phyloP scores from a whole-genome alignment of 352 stramenopile genomes.

The Globisporangium paroecandrum region DNA sequence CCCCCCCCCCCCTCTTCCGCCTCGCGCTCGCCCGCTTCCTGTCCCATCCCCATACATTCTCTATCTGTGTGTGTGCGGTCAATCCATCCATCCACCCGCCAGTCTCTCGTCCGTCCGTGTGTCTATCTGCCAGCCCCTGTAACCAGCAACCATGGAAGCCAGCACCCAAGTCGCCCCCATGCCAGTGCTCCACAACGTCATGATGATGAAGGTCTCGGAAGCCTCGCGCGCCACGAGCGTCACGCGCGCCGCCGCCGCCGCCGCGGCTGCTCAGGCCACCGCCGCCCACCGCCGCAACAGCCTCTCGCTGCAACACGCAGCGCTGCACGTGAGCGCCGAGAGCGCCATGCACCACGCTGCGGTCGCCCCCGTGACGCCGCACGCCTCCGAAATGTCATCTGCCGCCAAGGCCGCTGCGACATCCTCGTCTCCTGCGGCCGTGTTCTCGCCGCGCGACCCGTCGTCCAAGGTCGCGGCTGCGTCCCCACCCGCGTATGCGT shows the following conservation, averaged over 20 bases:
- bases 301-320: constrained; percentile 44
- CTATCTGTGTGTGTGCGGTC: constrained; percentile 13
- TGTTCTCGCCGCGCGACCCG: constrained; percentile 54
- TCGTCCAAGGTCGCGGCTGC: constrained; percentile 33
- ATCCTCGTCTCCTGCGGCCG: constrained; percentile 18
- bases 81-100: constrained; percentile 7
- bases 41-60: constrained; percentile 7
- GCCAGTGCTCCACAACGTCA: constrained; percentile 21
- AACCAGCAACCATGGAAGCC: constrained; percentile 30
- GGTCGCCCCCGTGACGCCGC: constrained; percentile 38
- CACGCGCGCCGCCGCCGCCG: constrained; percentile 15
- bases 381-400: constrained; percentile 22
- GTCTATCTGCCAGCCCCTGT: not conserved
- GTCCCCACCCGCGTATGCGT: constrained; percentile 10
- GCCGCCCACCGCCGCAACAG: constrained; percentile 31
- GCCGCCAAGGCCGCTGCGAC: not conserved
- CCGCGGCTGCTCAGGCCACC: constrained; percentile 19
- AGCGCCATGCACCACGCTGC: constrained; percentile 17
- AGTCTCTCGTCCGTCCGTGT: constrained; percentile 9
- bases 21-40: not conserved
- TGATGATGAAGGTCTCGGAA: constrained; percentile 22
- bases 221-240: constrained; percentile 19
- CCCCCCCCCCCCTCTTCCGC: constrained; percentile 1
- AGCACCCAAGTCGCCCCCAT: constrained; percentile 22
- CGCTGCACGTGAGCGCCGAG: constrained; percentile 17